Percentiles rank a stretch among this genome's conserved stretches.
Conservation (phyloP, 1,139 yeast genomes). For the Nadsonia commutata region DNA sequence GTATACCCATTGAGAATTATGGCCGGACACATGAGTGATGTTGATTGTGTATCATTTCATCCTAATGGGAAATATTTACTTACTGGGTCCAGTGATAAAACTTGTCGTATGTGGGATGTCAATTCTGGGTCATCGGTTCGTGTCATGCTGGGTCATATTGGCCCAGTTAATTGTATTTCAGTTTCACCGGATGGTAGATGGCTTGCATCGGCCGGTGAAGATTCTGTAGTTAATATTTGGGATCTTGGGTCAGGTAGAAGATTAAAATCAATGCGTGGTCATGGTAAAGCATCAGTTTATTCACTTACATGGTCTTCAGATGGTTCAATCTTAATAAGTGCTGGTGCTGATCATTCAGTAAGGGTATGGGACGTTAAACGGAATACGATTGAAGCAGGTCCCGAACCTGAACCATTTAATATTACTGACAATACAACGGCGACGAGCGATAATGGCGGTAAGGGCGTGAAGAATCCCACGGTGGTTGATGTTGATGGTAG, state of each 20-base stretch:
- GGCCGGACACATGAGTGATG: slow-evolving; percentile 96
- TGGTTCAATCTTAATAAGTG: slow-evolving; percentile 79
- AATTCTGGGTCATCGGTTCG: slow-evolving; percentile 80
- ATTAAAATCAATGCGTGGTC: slow-evolving; percentile 70
- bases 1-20: slow-evolving; percentile 89
- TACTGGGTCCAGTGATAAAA: slow-evolving; percentile 91
- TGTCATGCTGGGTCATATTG: slow-evolving; percentile 84
- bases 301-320: slow-evolving; percentile 77
- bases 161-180: slow-evolving; percentile 70
- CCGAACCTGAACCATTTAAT: slow-evolving; percentile 60
- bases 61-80: slow-evolving; percentile 90
- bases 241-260: slow-evolving; percentile 87
- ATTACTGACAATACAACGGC: slow-evolving; percentile 7
- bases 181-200: slow-evolving; percentile 96
- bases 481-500: slow-evolving; percentile 26
- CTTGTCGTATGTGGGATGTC: slow-evolving; percentile 97
- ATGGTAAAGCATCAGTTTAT: slow-evolving; percentile 75
- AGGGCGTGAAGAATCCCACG: slow-evolving; percentile 1
- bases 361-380: slow-evolving; percentile 92
- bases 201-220: slow-evolving; percentile 94
- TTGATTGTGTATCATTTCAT: slow-evolving; percentile 88
- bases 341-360: slow-evolving; percentile 86
- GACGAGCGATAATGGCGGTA: slow-evolving; percentile 2
- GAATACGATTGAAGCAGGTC: slow-evolving; percentile 67
- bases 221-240: slow-evolving; percentile 80